These are phyloP conservation scores for Coemansia sp. DNA, from an alignment of 192 early-diverging fungal genomes.

Conservation along the genomic window DNA sequence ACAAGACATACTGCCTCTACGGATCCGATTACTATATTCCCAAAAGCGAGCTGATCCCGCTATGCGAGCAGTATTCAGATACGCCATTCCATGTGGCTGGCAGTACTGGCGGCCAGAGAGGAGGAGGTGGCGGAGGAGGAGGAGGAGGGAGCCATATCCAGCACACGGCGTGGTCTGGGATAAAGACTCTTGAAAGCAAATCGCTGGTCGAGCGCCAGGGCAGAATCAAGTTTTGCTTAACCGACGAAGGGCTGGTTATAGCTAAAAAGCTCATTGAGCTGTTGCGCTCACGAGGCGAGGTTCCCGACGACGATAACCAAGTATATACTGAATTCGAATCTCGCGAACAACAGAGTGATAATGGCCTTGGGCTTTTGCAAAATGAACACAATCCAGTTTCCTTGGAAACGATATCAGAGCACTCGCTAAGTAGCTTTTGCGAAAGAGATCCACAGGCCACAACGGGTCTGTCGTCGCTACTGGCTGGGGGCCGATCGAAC, in stretches of 20 bases:
- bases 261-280: constrained; percentile 55
- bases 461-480: neutral
- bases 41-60: constrained; percentile 68
- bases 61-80: constrained; percentile 66
- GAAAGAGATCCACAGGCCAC: neutral
- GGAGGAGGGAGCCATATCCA: constrained; percentile 7
- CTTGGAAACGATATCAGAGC: neutral
- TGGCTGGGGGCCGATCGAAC: neutral
- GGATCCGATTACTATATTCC: constrained; percentile 54
- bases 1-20: constrained; percentile 43
- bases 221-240: constrained; percentile 62
- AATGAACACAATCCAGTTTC: neutral
- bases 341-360: neutral
- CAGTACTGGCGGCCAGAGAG: constrained; percentile 7
- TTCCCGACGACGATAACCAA: constrained; percentile 15
- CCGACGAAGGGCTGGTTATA: constrained; percentile 68
- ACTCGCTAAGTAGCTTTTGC: constrained; percentile 1
- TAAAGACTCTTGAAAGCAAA: constrained; percentile 71
- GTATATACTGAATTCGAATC: constrained; percentile 21
- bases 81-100: constrained; percentile 59
- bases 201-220: constrained; percentile 65
- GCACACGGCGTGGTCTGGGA: constrained; percentile 78
- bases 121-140: constrained; percentile 42
- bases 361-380: neutral
- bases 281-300: constrained; percentile 30